phyloP scores from a whole-genome alignment of 2,329 filamentous ascomycete genomes.

The Periconia macrospinosa region DNA sequence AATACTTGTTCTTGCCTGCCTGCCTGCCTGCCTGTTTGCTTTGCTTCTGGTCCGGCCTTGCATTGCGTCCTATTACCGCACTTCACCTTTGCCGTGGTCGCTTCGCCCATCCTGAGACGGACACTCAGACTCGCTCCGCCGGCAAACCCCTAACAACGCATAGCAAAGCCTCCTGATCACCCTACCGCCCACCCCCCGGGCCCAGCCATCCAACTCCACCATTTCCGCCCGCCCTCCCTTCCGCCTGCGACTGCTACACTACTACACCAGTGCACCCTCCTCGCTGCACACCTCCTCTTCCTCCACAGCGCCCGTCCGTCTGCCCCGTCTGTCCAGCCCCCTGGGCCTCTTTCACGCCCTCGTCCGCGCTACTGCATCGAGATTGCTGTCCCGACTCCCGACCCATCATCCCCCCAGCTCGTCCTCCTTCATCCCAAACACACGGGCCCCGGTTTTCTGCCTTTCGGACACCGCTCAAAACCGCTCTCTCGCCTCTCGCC shows the following conservation, averaged over 20 bases:
- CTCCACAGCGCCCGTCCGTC: neutral
- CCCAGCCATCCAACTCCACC: constrained; percentile 20
- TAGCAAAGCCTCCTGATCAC: constrained; percentile 35
- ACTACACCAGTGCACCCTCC: neutral
- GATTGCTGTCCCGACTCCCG: constrained; percentile 7
- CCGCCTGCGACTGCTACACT: neutral
- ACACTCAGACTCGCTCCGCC: constrained; percentile 8
- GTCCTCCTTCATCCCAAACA: constrained; percentile 7
- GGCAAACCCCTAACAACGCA: constrained; percentile 31
- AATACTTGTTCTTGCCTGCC: too few species aligned
- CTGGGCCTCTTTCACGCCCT: constrained; percentile 16
- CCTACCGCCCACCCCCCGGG: constrained; percentile 16
- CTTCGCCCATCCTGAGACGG: neutral
- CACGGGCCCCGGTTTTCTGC: neutral
- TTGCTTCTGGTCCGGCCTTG: neutral
- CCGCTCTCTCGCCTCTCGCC: constrained; percentile 6
- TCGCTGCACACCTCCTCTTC: neutral
- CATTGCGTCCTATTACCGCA: constrained; percentile 6
- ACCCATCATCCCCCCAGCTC: constrained; percentile 9
- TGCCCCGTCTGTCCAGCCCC: constrained; percentile 11
- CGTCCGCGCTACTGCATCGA: constrained; percentile 9
- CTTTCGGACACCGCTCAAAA: neutral
- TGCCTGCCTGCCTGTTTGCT: neutral
- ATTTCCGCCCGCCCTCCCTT: neutral
- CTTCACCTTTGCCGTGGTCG: neutral